Evolutionary conservation across 1,139 yeast genomes (phyloP), one percentile per base, ranked within the genome.

Genomic region (Kluyveromyces sp.): DNA sequence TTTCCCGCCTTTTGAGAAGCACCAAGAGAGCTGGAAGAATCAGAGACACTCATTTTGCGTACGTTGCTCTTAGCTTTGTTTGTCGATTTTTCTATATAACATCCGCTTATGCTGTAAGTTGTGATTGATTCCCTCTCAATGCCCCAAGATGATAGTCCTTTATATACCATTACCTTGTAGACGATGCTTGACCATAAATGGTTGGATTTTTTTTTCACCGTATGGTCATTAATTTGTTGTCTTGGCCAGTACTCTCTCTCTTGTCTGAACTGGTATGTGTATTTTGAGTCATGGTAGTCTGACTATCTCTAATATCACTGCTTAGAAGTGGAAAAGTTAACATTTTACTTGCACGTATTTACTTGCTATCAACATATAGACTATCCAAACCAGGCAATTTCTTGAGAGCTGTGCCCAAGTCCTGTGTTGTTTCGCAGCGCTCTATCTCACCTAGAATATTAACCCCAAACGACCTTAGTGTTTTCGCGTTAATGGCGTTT

Each of bases 401-500:
- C 4, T 39, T 41, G 21, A 50, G 26, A 27, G 47, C 48, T 25
- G 31, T 34, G 5, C 35, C 34, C 25, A 41, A 8, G 29, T 46
- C 45, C 2, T 41, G 25, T 3, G 28, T 39, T n/a, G 42, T 34
- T 32, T 31, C 33, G 25, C 48, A 45, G 10, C 43, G 41, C 4
- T 49, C 51, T 2, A 53, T 45, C 37, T 53, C 47, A 7, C 55
- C 51, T 25, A 57, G 15, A 6, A 58, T 43, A 0, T 42, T 50
- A 1, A 51, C 50, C 15, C 59, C 60, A 43, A 41, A 56, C 25
- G 39, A 37, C 25, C 43, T 32, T 15, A 65, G 46, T 3, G 62
- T 50, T 21, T 48, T 35, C 4, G 53, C 54, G 41, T 64, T 65
- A 37, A 58, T 64, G 5, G 45, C 39, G 42, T 63, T 58, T 2